phyloP scores from a whole-genome alignment of 2,329 filamentous ascomycete genomes.

The Penicillium sp. region DNA sequence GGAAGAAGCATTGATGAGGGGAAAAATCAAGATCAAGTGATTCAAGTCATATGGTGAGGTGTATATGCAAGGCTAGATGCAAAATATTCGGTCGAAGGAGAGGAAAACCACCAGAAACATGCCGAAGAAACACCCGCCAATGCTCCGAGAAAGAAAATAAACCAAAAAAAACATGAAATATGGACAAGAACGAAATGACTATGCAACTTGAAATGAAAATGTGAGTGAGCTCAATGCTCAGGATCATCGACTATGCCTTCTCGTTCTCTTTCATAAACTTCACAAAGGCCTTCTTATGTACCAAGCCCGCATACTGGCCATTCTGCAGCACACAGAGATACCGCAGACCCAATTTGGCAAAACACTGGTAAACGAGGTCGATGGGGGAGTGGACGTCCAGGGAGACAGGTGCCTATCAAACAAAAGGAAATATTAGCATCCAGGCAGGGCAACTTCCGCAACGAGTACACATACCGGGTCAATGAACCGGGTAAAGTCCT shows the following conservation, averaged over 20 bases:
- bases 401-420: slow-evolving; percentile 73
- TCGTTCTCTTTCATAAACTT: slow-evolving; percentile 89
- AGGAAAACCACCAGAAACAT: slow-evolving; percentile 1
- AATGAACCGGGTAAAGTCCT: slow-evolving; percentile 88
- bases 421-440: slow-evolving; percentile 18
- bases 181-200: background rate
- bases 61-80: slow-evolving; percentile 29
- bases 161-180: background rate
- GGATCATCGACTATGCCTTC: slow-evolving; percentile 43
- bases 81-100: slow-evolving; percentile 15
- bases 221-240: background rate
- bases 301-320: slow-evolving; percentile 86
- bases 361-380: slow-evolving; percentile 95
- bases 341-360: slow-evolving; percentile 88
- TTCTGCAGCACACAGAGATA: slow-evolving; percentile 90
- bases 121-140: slow-evolving; percentile 11
- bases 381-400: slow-evolving; percentile 89
- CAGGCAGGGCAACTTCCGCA: background rate
- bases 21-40: background rate
- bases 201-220: slow-evolving; percentile 15
- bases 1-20: background rate
- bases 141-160: slow-evolving; percentile 14
- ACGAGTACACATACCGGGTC: slow-evolving; percentile 69
- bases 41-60: background rate
- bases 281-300: slow-evolving; percentile 97